Evolutionary conservation across 2,329 filamentous ascomycete genomes (phyloP).

Genomic region (Scolecobasidium constrictum): DNA sequence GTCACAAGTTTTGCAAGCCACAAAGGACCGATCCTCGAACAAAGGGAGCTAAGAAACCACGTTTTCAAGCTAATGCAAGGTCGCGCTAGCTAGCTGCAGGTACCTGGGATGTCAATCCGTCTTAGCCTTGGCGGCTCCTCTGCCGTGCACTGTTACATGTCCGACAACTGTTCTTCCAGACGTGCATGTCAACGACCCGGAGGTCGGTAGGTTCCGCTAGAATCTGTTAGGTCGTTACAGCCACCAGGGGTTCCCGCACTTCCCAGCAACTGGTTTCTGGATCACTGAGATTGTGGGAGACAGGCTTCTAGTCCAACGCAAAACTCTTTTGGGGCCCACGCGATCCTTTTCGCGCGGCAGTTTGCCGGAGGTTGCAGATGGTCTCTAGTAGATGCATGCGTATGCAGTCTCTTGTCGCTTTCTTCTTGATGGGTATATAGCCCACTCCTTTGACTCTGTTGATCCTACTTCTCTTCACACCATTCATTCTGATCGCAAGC

Average conservation of each 20-base stretch:
- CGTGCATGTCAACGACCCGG: neutral
- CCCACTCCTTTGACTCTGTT: neutral
- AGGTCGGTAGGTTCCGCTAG: neutral
- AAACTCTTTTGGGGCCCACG: neutral
- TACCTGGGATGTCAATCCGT: neutral
- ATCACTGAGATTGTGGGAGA: neutral
- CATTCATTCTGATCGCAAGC: neutral
- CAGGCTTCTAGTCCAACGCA: neutral
- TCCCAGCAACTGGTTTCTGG: neutral
- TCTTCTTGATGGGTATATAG: neutral
- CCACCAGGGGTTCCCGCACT: neutral
- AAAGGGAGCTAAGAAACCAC: neutral
- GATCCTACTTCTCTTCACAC: neutral
- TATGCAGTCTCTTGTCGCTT: neutral
- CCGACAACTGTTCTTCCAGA: neutral
- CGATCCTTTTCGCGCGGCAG: too few species aligned
- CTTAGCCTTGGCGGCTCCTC: neutral
- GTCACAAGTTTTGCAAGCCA: neutral
- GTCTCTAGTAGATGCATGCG: neutral
- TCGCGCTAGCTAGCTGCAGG: neutral
- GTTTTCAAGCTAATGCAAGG: constrained; percentile 1
- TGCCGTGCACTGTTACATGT: neutral
- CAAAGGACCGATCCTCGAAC: neutral
- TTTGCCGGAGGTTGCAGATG: too few species aligned
- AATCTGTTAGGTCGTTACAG: neutral